Evolutionary conservation across 2,329 filamentous ascomycete genomes (phyloP), one percentile per base, ranked within the genome.

Genomic region (Knufia fluminis): DNA sequence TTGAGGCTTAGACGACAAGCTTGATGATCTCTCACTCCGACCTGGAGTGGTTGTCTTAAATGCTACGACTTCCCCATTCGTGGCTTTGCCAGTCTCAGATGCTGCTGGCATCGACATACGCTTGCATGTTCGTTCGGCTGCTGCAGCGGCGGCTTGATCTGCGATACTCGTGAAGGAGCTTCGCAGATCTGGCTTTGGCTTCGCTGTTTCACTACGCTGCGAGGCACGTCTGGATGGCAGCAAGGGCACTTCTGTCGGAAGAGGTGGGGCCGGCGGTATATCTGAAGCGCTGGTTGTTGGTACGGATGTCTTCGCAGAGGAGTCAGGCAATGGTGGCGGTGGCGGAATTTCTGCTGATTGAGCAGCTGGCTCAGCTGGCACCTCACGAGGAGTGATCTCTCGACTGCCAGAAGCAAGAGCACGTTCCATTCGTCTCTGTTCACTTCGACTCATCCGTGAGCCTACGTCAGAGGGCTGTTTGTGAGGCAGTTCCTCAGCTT

Each of bases 361-460:
- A 33, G 2, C 24, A 45, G n/a, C 42, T 19, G 24, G 12, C 10
- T 22, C 39, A 20, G 19, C 28, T 1, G 40, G 10, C 10, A 19
- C 3, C 33, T 45, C 16, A 9, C 24, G 31, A 7, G 31, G 12
- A 20, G n/a, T 10, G 9, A 2, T 16, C 2, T 46, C 43, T 14
- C 17, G 3, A 8, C 48, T 43, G 4, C 16, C 16, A 20, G 49
- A 54, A 32, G 54, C 48, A 12, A 46, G 46, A 43, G 53, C 53
- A 19, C 56, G 53, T 32, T 58, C 56, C 33, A 33, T 42, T 24
- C 55, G 53, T 35, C 52, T 51, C 14, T 38, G 41, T 31, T 56
- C 53, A 44, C 53, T 57, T 22, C 45, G 4, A 31, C 32, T 31
- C 17, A 14, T 12, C 16, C 46, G 41, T 6, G 24, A 19, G 12